Evolutionary conservation across 202 grass and related monocot species (phyloP).

Genomic region (Elaeis oleifera): DNA sequence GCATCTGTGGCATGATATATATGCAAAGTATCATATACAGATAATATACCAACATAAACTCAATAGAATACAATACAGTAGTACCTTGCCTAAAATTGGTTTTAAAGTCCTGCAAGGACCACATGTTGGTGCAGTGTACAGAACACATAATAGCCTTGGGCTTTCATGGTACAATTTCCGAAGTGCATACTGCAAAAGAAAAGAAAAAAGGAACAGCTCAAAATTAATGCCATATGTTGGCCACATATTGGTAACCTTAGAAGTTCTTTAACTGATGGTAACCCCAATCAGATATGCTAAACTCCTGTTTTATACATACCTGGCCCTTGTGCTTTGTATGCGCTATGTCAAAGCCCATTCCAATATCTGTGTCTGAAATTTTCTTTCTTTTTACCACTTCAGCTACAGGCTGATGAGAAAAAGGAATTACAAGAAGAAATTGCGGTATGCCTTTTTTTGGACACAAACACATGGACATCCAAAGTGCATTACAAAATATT

Average conservation of each 20-base stretch:
- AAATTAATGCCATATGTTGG: slow-evolving; percentile 6
- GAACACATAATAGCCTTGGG: slow-evolving; percentile 70
- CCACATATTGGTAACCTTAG: neutral
- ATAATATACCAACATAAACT: neutral
- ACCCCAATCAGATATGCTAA: neutral
- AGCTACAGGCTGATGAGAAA: slow-evolving; percentile 41
- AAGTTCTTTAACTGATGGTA: neutral
- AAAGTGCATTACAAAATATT: no score
- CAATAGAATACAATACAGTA: slow-evolving; percentile 1
- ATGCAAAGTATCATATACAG: neutral
- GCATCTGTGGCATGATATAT: neutral
- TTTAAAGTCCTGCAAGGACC: slow-evolving; percentile 98
- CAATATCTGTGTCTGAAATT: slow-evolving; percentile 56
- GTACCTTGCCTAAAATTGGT: slow-evolving; percentile 94
- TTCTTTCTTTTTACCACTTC: slow-evolving; percentile 66
- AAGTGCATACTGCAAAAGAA: slow-evolving; percentile 72
- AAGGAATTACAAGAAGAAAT: slow-evolving; percentile 7
- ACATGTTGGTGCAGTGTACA: slow-evolving; percentile 95
- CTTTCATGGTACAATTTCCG: slow-evolving; percentile 96
- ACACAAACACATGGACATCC: neutral
- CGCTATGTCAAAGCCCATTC: slow-evolving; percentile 91
- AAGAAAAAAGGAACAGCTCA: neutral
- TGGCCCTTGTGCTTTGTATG: slow-evolving; percentile 76
- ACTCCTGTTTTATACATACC: slow-evolving; percentile 31
- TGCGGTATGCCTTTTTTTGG: neutral